A percentile compares a stretch with the other conserved stretches of the same genome.
Evolutionary conservation across 495 filamentous ascomycete genomes (phyloP).

Genomic region (Lentithecium fluviatile): DNA sequence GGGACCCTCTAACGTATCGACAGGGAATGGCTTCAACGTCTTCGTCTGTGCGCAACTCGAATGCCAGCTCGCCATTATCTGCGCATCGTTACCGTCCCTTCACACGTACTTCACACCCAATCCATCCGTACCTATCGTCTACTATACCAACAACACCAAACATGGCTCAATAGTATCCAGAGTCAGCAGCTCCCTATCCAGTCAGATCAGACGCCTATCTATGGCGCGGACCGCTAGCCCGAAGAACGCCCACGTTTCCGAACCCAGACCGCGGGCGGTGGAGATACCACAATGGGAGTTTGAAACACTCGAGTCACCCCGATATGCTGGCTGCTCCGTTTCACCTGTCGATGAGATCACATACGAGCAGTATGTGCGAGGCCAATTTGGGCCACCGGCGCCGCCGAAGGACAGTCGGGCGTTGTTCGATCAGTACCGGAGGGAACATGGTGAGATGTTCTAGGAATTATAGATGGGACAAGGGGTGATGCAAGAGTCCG

Average conservation of each 20-base stretch:
- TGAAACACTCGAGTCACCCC: conserved; percentile 15
- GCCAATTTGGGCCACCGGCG: conserved; percentile 23
- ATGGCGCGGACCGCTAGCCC: conserved; percentile 4
- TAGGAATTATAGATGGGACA: neutral
- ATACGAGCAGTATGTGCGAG: conserved; percentile 23
- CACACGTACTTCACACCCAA: conserved; percentile 18
- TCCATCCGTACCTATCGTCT: conserved; percentile 12
- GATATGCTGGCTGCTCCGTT: neutral
- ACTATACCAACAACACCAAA: conserved; percentile 5
- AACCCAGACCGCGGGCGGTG: conserved; percentile 13
- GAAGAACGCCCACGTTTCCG: conserved; percentile 12
- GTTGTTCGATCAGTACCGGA: conserved; percentile 25
- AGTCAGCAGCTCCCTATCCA: conserved; percentile 21
- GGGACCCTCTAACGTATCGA: neutral
- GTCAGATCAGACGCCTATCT: conserved; percentile 9
- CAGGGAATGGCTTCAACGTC: conserved; percentile 36
- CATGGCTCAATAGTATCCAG: conserved; percentile 24
- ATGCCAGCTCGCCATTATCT: conserved; percentile 35
- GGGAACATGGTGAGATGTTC: conserved; percentile 4
- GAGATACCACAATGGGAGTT: conserved; percentile 35
- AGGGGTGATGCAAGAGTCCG: neutral
- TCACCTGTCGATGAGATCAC: conserved; percentile 6
- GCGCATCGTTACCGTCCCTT: conserved; percentile 34
- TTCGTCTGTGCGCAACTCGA: conserved; percentile 35
- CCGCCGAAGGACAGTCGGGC: conserved; percentile 31